Evolutionary conservation across 495 filamentous ascomycete species (phyloP), one percentile per base, ranked within the genome.

Genomic region (Chaetomium tenue): DNA sequence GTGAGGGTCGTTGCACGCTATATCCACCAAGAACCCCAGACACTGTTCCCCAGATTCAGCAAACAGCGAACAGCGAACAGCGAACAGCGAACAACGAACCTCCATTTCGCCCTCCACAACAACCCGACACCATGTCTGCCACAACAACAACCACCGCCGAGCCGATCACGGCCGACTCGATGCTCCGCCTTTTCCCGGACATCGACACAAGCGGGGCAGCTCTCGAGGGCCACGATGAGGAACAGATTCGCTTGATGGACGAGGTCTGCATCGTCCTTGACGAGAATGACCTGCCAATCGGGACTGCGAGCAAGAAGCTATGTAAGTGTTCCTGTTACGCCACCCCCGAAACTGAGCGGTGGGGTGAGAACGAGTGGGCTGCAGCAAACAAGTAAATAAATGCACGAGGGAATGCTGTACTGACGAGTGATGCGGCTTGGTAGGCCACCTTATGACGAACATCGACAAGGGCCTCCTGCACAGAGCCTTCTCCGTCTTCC

Each of bases 221-320:
- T 60, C 81, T 92, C 60, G 87, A 86, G 58, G 94, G 94, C 52
- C 95, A 98, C 82, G 93, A 99, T 79, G 94, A 91, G 72, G 93
- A 97, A 76, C 94, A 99, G 76, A 93, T 97, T 65, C 88, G 93
- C 30, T 78, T 99, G 68, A 99, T 99, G 94, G 95, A 99, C 65
- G 94, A 99, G 78, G 90, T 99, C 9, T 99, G 94, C 82, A 99
- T 99, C 72, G 94, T 99, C 18, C 75, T 92, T 53, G 94, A 98
- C 72, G 87, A 94, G 65, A 82, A 98, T 70, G 94, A 99, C 74
- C 83, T 84, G 58, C 95, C 94, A 4, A 97, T 99, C 74, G 94
- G 95, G 52, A 96, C 91, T 64, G 93, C 91, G 44, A 97, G 92
- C 85, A 99, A 99, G 86, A 99, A 98, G 84, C 82, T 90, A 63